Base-by-base conservation (phyloP, 345 rosid genomes). In the Salix dunnii region DNA sequence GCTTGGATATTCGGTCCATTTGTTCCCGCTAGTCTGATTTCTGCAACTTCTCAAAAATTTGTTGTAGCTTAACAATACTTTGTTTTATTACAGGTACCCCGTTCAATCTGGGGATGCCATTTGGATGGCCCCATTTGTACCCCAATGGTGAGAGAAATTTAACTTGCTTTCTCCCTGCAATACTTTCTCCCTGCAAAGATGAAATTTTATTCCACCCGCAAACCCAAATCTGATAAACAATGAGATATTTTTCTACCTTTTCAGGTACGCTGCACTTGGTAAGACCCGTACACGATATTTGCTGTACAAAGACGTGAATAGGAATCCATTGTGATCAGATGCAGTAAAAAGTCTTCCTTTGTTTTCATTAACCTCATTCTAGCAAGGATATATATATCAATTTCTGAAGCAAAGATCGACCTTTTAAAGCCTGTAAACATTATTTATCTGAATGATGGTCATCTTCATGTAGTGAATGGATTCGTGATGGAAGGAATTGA, bases 41-140 rank as follows among this genome's bases (percentile, higher is more conserved):
- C 72, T 71, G 67, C 65, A 64, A 46, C 78, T 46, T 77, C 61
- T 27, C 73, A 18, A 28, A 60, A 68, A 64, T 73, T 17, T 76
- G 42, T 60, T 49, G 48, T 70, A 42, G 40, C 51, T 33, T 31
- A 64, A 5, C 25, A 36, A 21, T 21, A n/a, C 17, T n/a, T 71
- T 60, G 7, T 77, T 55, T 42, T 51, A 55, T 70, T 74, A 69
- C 48, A 91, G 99, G 99, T 93, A 93, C 75, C 96, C 99, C 18
- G 90, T 93, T 78, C 97, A 93, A 84, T 87, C 98, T 28, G 98
- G 98, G 65, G 98, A 96, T 86, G 96, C 82, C 61, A 92, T 93
- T 78, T 96, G 98, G 98, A 96, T 96, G 99, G 97, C 96, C 73
- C 99, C 94, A 48, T 93, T 96, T 86, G 98, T 93, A 85, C 97